Evolutionary conservation across 441 rosid species (phyloP), one percentile per base, ranked within the genome.

Genomic region (Mallotus repandus): DNA sequence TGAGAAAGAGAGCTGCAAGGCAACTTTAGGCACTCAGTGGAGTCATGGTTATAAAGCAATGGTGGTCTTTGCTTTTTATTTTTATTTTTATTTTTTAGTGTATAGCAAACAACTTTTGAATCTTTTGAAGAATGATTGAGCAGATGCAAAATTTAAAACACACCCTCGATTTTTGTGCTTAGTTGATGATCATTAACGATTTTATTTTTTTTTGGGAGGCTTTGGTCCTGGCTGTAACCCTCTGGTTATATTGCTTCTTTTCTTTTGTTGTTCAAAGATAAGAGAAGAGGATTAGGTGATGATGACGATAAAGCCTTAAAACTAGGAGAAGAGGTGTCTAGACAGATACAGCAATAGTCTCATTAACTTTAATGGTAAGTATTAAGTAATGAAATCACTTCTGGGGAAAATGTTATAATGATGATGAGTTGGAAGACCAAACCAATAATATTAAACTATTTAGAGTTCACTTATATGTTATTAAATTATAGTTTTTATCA

Each of bases 51-150:
- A 73, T 59, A 67, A 71, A 56, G 71, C 70, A 63, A 29, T 55
- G 2, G 77, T 69, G 77, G 75, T 72, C 48, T 35, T 12, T 18
- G 64, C 74, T 16, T 35, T 32, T 25, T 1, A 1, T 25, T 25
- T 25, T 25, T 25, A 25, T 25, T 25, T 25, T 25, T 25, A 25
- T 25, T 25, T 25, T 1, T 25, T 25, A 25, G 1, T 71, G 56
- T 32, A 16, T 52, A 55, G 74, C 71, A 65, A 71, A 45, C 78
- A 62, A 69, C 81, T 84, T 81, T 81, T 69, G 85, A 78, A 81
- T 81, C 82, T 80, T 86, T 85, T 74, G 70, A 64, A 80, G 82
- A 78, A 79, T 82, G 78, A 84, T 53, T 78, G 81, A 78, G 79
- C 46, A 76, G 81, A 82, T 84, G 71, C 74, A 72, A 59, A 63